Evolutionary conservation across 306 rosid species (phyloP), one percentile per base, ranked within the genome.

Genomic region (Prosopis cineraria): DNA sequence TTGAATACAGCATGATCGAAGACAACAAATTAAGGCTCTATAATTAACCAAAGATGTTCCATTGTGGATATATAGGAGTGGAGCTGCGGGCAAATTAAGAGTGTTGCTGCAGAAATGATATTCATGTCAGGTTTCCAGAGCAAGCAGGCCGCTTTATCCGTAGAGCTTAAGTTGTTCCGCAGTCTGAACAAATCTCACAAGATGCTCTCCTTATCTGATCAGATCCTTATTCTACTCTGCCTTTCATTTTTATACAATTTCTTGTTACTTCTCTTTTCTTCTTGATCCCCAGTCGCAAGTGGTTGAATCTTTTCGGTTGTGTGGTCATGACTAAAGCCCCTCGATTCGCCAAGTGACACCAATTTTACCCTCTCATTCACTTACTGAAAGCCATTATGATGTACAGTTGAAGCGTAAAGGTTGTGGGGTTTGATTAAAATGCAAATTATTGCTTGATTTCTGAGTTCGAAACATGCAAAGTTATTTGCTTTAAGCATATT

Each of bases 191-290:
- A 39, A 59, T 52, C 58, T 39, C 66, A 9, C 53, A 84, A 81
- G 64, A 70, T 65, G 70, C 45, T 88, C 78, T 83, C 90, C 63
- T 34, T 86, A 41, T 4, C 58, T 53, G 89, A 86, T 45, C 89
- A 90, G 84, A 58, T 90, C 31, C 5, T 81, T 1, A 0, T 88
- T 52, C 81, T 83, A 64, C 19, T 88, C 27, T 22, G 76, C 48
- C 20, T 81, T 37, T 5, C 69, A 60, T 75, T 84, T 25, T 47
- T 85, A 7, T 82, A 78, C 88, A 55, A 47, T 22, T n/a, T 87
- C 34, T 78, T 65, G 11, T 45, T 56, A 39, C 72, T 63, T 71
- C 6, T 70, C 17, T 73, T 65, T 43, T 66, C 84, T 31, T 44
- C 37, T 65, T 65, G 75, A 78, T 78, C 10, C 76, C 47, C 24